Evolutionary conservation across 108 stramenopile genomes (phyloP).

Genomic region (Cyclotella choctawhatcheeana): DNA sequence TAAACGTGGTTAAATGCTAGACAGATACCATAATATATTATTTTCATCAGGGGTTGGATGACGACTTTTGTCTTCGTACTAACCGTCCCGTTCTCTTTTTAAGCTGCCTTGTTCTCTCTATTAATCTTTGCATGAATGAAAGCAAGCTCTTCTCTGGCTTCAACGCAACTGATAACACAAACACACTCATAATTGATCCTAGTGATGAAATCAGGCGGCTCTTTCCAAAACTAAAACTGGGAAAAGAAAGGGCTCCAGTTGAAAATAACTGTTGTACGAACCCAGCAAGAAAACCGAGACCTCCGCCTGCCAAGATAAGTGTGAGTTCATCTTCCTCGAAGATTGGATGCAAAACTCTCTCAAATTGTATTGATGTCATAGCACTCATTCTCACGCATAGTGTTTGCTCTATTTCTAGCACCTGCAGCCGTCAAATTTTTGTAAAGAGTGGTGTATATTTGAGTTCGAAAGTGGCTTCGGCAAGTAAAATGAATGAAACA

Average conservation of each 20-base stretch:
- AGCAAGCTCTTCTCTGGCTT: conserved; percentile 43
- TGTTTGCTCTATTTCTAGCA: conserved; percentile 67
- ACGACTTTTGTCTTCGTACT: conserved; percentile 8
- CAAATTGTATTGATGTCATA: conserved; percentile 67
- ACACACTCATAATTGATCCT: conserved; percentile 36
- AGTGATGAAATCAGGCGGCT: conserved; percentile 32
- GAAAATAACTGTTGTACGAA: conserved; percentile 58
- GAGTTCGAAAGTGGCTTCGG: no score
- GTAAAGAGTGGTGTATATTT: no score
- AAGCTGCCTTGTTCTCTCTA: conserved; percentile 42
- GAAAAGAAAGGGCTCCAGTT: conserved; percentile 42
- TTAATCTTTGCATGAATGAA: conserved; percentile 33
- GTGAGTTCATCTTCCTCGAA: conserved; percentile 87
- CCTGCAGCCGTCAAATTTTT: no score
- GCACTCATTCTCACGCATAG: conserved; percentile 62
- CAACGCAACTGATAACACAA: conserved; percentile 35
- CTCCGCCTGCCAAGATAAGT: conserved; percentile 75
- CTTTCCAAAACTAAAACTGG: conserved; percentile 34
- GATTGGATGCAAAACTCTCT: conserved; percentile 79
- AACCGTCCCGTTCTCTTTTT: conserved; percentile 36
- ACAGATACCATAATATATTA: no score
- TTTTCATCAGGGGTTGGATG: no score
- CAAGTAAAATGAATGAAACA: no score
- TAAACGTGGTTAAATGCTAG: no score
- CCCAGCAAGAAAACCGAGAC: conserved; percentile 74